Evolutionary conservation across 805 yeast genomes (phyloP).

Genomic region (Isabelozyma rhagii): DNA sequence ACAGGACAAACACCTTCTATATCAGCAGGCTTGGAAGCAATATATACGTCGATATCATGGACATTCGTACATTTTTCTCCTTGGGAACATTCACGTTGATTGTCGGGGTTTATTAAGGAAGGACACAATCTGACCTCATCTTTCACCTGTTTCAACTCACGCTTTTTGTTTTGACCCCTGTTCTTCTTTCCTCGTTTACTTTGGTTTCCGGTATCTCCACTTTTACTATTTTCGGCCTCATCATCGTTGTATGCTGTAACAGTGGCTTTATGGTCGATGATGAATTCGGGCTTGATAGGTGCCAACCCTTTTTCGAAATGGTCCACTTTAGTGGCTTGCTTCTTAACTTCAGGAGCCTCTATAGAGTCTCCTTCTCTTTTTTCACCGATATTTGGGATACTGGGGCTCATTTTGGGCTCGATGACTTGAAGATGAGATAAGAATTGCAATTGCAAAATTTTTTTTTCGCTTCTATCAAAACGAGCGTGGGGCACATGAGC

Average conservation of each 20-base stretch:
- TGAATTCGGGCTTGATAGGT: constrained; percentile 67
- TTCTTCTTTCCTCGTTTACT: constrained; percentile 41
- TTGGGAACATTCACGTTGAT: constrained; percentile 48
- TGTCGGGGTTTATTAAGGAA: constrained; percentile 54
- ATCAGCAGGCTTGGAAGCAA: constrained; percentile 67
- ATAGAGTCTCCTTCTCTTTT: constrained; percentile 8
- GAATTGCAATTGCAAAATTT: neutral
- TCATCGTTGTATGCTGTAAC: constrained; percentile 41
- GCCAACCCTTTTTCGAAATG: constrained; percentile 62
- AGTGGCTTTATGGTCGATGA: constrained; percentile 35
- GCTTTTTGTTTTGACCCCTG: constrained; percentile 80
- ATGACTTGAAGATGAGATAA: neutral
- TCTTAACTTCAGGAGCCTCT: constrained; percentile 14
- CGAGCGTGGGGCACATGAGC: neutral
- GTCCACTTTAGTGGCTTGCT: constrained; percentile 11
- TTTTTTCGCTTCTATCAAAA: neutral
- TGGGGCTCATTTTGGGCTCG: neutral
- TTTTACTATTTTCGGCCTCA: constrained; percentile 44
- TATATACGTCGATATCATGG: constrained; percentile 69
- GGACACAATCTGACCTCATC: constrained; percentile 68
- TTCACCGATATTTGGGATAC: constrained; percentile 6
- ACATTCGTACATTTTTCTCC: constrained; percentile 73
- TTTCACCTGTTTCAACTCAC: constrained; percentile 68
- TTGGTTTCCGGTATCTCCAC: constrained; percentile 29
- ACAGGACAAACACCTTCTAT: constrained; percentile 83